Conservation (phyloP, 345 rosid species). For the Brassica cretica region DNA sequence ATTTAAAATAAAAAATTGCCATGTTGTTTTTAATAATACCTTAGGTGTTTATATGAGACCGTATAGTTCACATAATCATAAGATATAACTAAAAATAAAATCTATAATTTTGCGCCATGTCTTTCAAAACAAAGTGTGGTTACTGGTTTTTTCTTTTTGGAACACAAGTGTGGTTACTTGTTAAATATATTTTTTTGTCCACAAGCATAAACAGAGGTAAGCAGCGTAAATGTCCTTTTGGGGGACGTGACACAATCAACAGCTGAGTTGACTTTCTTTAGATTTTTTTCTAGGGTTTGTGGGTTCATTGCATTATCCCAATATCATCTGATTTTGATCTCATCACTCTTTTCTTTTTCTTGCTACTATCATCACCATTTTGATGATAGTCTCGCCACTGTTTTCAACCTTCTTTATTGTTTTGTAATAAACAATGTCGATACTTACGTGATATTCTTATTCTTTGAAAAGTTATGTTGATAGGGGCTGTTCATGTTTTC, state of each 20-base stretch:
- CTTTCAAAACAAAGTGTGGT: conserved; percentile 16
- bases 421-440: background rate
- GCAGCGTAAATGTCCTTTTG: conserved; percentile 28
- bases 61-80: background rate
- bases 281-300: conserved; percentile 30
- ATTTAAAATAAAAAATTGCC: background rate
- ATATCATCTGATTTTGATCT: conserved; percentile 22
- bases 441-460: conserved; percentile 20
- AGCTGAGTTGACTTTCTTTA: conserved; percentile 30
- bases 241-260: conserved; percentile 29
- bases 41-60: background rate
- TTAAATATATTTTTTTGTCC: conserved; percentile 12
- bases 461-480: conserved; percentile 14
- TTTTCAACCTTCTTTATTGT: background rate
- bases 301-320: conserved; percentile 37
- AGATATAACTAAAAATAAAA: background rate
- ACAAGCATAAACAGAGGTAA: conserved; percentile 22
- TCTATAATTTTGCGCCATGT: background rate
- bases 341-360: conserved; percentile 10
- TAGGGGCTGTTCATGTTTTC: conserved; percentile 24
- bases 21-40: background rate
- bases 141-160: background rate
- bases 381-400: conserved; percentile 33
- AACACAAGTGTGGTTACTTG: background rate
- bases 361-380: conserved; percentile 31